Percentiles rank a stretch among this genome's conserved stretches.
phyloP scores from a whole-genome alignment of 805 yeast genomes.

The Grigorovia yakushimaensis region DNA sequence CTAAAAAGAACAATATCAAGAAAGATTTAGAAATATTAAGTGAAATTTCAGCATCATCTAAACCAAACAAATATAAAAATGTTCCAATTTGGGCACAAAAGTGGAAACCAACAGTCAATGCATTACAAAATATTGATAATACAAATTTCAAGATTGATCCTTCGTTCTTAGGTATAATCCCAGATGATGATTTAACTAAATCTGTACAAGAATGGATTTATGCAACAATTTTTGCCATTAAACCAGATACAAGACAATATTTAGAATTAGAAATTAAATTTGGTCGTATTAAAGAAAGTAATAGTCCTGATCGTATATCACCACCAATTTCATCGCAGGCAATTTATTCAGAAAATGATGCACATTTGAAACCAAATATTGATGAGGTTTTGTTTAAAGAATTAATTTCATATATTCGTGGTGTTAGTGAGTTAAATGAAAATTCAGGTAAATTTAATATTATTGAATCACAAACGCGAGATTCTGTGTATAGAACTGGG shows the following conservation, averaged over 20 bases:
- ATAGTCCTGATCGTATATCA: conserved; percentile 49
- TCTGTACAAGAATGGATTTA: conserved; percentile 84
- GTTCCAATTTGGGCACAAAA: conserved; percentile 83
- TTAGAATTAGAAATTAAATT: conserved; percentile 69
- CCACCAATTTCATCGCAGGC: conserved; percentile 64
- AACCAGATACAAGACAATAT: conserved; percentile 40
- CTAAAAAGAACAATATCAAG: conserved; percentile 26
- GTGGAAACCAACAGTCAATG: conserved; percentile 42
- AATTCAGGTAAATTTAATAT: conserved; percentile 46
- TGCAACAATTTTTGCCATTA: conserved; percentile 63
- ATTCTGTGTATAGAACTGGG: conserved; percentile 52
- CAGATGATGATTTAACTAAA: conserved; percentile 70
- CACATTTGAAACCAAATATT: conserved; percentile 55
- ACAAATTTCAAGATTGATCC: conserved; percentile 29
- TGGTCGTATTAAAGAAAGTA: conserved; percentile 60
- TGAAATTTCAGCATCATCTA: conserved; percentile 27
- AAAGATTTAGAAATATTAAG: conserved; percentile 24
- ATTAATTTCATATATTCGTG: conserved; percentile 43
- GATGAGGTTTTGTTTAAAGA: conserved; percentile 54
- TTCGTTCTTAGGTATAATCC: conserved; percentile 54
- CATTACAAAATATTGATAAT: conserved; percentile 24
- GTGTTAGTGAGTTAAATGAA: conserved; percentile 42
- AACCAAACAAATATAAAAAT: conserved; percentile 51
- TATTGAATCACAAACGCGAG: conserved; percentile 54
- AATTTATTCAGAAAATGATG: conserved; percentile 46